Evolutionary conservation across 306 rosid species (phyloP), one percentile per base, ranked within the genome.

Genomic region (Sechiopsis laciniata): DNA sequence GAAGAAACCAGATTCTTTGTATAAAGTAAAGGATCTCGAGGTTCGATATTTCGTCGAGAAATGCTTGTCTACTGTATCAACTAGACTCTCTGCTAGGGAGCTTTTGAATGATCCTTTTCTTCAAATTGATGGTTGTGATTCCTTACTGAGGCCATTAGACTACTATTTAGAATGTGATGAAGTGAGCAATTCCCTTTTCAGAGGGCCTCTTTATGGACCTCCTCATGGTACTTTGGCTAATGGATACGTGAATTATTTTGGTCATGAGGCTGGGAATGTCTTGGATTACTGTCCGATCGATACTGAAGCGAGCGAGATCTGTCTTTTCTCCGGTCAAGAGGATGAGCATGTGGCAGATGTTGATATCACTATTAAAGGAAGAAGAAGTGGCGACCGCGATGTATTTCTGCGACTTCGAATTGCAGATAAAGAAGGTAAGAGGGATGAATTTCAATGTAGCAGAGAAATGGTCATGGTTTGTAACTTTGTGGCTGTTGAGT

Each of bases 381-480:
- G 85, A 74, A 83, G 84, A 80, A 84, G 84, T 79, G 99, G 83
- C 37, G 89, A 89, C 7, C 89, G 88, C 37, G 96, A 82, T 63
- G 71, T 95, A 82, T 95, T 95, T 75, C 80, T 95, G 60, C 89
- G 99, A 84, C 88, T 95, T 86, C 87, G 97, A 85, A 87, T 87
- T 82, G 85, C 89, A 65, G 99, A 95, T 75, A 85, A 85, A 75
- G 96, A 95, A 85, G 99, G 99, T 91, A 61, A 59, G 86, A 60
- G 45, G 17, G 19, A 40, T 60, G 22, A 22, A n/a, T 84, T 67
- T 71, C 37, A 9, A 29, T 58, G 17, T 45, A 46, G 12, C 37
- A 46, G 55, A 26, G 35, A 15, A 7, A 13, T 24, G 66, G 42
- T 14, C 5, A 11, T 58, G 16, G 10, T 57, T 57, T 57, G 14